Evolutionary conservation across 2,329 filamentous ascomycete genomes (phyloP).

Genomic region (Epichloe gansuensis): DNA sequence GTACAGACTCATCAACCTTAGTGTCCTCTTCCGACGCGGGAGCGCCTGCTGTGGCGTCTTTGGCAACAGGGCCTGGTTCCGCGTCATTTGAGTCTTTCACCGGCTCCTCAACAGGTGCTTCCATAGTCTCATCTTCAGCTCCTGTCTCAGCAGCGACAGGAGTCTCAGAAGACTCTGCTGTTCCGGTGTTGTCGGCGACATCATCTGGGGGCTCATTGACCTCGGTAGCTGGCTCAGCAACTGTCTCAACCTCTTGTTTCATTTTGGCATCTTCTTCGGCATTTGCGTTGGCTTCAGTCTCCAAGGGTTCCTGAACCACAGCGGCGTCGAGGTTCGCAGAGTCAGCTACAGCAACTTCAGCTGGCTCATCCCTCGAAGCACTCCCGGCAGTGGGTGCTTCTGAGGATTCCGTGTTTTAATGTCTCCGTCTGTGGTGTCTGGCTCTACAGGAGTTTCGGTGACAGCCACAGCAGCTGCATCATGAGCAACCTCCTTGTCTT

Average conservation of each 20-base stretch:
- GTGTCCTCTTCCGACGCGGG: background rate
- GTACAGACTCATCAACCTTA: background rate
- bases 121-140: background rate
- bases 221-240: background rate
- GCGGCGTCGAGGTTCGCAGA: no score
- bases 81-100: background rate
- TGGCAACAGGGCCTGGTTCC: background rate
- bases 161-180: background rate
- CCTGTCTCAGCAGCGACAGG: background rate
- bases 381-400: background rate
- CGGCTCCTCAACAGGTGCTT: background rate
- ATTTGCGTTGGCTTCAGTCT: conserved; percentile 5
- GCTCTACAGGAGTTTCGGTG: conserved; percentile 4
- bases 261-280: background rate
- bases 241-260: background rate
- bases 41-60: background rate
- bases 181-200: background rate
- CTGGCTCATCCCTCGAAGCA: background rate
- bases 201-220: background rate
- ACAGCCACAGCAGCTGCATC: background rate
- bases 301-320: background rate
- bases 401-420: background rate
- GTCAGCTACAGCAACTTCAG: background rate
- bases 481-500: background rate
- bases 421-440: background rate